phyloP scores from a whole-genome alignment of 768 basidiomycete species.

The Galerina sulciceps region DNA sequence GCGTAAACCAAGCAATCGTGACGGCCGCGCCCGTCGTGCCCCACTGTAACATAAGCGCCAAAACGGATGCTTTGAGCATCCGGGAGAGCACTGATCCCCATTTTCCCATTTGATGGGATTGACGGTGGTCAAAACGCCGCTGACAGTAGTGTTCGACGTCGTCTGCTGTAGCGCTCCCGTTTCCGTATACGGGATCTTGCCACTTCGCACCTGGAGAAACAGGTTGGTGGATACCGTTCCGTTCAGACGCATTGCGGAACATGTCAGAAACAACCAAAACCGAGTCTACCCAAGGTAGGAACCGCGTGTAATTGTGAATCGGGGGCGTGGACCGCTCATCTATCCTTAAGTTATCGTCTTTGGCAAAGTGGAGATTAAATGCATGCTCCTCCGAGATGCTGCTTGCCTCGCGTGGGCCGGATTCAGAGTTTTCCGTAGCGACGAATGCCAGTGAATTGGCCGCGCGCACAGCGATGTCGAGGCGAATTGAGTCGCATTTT shows the following conservation, averaged over 20 bases:
- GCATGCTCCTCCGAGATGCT: background rate
- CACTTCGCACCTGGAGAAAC: background rate
- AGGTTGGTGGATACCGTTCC: background rate
- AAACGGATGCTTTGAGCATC: background rate
- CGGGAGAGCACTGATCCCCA: background rate
- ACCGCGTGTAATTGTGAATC: slow-evolving; percentile 26
- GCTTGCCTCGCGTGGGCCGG: background rate
- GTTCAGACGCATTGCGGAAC: slow-evolving; percentile 13
- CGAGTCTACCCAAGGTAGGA: slow-evolving; percentile 20
- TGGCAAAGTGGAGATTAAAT: background rate
- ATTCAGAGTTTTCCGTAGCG: slow-evolving; percentile 5
- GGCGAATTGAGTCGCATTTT: slow-evolving; percentile 37
- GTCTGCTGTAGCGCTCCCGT: background rate
- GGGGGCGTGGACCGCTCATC: slow-evolving; percentile 23
- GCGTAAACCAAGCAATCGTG: slow-evolving; percentile 24
- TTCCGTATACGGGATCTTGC: background rate
- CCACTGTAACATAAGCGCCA: slow-evolving; percentile 22
- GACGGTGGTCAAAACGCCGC: background rate
- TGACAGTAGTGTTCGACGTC: background rate
- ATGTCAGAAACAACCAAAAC: slow-evolving; percentile 14
- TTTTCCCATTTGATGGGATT: background rate
- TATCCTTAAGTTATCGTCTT: background rate
- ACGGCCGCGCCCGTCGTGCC: slow-evolving; percentile 28
- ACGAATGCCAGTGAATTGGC: slow-evolving; percentile 33
- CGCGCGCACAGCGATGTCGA: slow-evolving; percentile 29